Conservation (phyloP, 1,284 basidiomycete genomes). For the Moesziomyces globuligerus region DNA sequence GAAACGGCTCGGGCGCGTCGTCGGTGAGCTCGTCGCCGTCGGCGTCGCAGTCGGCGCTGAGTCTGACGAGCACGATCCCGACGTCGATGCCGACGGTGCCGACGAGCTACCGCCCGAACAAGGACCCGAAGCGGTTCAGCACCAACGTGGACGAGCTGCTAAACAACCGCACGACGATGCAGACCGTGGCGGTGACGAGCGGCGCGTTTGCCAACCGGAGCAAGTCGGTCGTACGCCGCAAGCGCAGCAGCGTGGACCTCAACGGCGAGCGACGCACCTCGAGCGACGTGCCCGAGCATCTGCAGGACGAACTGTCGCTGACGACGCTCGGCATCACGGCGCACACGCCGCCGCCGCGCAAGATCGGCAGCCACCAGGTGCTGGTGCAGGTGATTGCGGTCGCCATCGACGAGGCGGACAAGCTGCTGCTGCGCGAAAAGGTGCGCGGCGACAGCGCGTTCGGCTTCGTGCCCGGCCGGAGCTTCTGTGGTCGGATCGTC, state of each 20-base stretch:
- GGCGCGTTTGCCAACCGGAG: constrained; percentile 39
- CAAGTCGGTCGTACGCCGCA: constrained; percentile 39
- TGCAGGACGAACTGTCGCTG: constrained; percentile 52
- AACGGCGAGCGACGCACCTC: constrained; percentile 32
- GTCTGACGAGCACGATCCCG: constrained; percentile 38
- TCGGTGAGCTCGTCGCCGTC: constrained; percentile 41
- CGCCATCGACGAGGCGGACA: constrained; percentile 67
- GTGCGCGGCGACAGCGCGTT: constrained; percentile 62
- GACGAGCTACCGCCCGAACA: constrained; percentile 52
- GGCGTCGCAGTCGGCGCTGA: constrained; percentile 45
- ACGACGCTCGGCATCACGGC: constrained; percentile 59
- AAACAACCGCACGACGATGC: constrained; percentile 62
- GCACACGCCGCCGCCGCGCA: constrained; percentile 66
- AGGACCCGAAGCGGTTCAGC: constrained; percentile 51
- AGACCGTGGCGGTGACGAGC: constrained; percentile 59
- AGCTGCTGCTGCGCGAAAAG: constrained; percentile 64
- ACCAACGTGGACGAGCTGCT: constrained; percentile 56
- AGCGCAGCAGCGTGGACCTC: constrained; percentile 23
- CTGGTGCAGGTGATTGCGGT: constrained; percentile 68
- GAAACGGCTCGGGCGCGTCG: constrained; percentile 14
- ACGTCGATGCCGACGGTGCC: constrained; percentile 50
- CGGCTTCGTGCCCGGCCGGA: constrained; percentile 68
- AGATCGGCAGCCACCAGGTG: constrained; percentile 66
- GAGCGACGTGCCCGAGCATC: constrained; percentile 49
- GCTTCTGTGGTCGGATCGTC: constrained; percentile 68